These are phyloP conservation scores for Alternaria triticimaculans DNA, from an alignment of 2,329 filamentous ascomycete genomes.

Conservation along the genomic window DNA sequence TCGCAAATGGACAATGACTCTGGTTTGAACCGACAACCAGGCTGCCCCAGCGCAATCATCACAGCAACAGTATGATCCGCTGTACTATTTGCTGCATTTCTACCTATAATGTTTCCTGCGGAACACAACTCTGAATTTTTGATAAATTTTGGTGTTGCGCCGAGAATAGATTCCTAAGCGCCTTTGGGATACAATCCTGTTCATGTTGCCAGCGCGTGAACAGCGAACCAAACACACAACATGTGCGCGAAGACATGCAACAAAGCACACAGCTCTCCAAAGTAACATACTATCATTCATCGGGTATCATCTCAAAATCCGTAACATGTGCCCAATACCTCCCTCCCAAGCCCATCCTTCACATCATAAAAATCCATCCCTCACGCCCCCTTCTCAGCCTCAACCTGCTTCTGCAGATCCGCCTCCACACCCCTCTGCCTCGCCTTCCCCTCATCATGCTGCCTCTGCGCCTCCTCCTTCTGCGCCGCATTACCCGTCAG, in stretches of 20 bases:
- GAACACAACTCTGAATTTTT: too few species aligned
- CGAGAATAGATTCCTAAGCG: too few species aligned
- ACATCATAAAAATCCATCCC: fast-evolving
- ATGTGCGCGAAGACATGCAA: not conserved
- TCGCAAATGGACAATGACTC: not conserved
- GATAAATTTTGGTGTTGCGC: too few species aligned
- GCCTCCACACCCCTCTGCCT: conserved; percentile 81
- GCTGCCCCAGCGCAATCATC: not conserved
- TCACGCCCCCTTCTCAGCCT: conserved; percentile 6
- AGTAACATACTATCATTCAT: conserved; percentile 1
- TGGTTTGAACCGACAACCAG: not conserved
- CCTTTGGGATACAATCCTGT: too few species aligned
- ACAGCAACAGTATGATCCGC: too few species aligned
- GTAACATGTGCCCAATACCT: not conserved
- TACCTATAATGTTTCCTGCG: too few species aligned
- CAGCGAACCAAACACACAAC: too few species aligned
- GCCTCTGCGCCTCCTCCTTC: conserved; percentile 68
- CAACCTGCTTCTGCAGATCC: conserved; percentile 75
- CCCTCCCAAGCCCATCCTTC: not conserved
- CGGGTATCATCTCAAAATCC: not conserved
- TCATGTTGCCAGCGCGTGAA: too few species aligned
- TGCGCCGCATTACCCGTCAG: conserved; percentile 73
- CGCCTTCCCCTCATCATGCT: conserved; percentile 85
- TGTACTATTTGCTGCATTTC: too few species aligned
- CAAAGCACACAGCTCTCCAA: not conserved